phyloP scores from a whole-genome alignment of 176 grass and related monocot genomes.

The Eleusine coracana region DNA sequence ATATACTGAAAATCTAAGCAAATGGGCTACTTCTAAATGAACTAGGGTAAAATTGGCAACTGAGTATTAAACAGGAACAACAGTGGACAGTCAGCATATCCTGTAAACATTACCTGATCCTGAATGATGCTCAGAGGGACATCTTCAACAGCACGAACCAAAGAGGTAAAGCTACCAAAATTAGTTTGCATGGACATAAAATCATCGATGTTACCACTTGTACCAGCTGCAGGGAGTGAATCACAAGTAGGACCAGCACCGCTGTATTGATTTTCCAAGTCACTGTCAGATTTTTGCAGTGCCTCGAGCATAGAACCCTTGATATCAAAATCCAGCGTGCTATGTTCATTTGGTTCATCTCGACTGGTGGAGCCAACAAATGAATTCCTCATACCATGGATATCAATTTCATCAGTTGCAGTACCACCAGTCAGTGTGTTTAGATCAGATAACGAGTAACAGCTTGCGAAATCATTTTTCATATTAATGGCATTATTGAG shows the following conservation, averaged over 20 bases:
- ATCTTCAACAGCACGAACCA: conserved; percentile 80
- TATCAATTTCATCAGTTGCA: conserved; percentile 58
- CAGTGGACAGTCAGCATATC: conserved; percentile 12
- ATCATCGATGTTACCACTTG: conserved; percentile 62
- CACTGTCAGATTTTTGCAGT: conserved; percentile 64
- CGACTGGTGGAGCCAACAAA: conserved; percentile 63
- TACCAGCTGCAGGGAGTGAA: conserved; percentile 48
- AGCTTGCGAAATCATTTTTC: conserved; percentile 64
- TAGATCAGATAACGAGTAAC: conserved; percentile 56
- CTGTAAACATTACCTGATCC: conserved; percentile 68
- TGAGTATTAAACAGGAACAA: conserved; percentile 16
- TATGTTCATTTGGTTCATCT: conserved; percentile 51
- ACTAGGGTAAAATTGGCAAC: conserved; percentile 2
- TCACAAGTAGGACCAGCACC: conserved; percentile 50
- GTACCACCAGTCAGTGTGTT: conserved; percentile 57
- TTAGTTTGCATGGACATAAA: conserved; percentile 79
- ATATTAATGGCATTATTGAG: conserved; percentile 60
- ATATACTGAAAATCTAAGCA: conserved; percentile 12
- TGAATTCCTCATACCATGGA: conserved; percentile 44
- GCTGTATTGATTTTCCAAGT: conserved; percentile 73
- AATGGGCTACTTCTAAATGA: conserved; percentile 18
- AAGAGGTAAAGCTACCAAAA: conserved; percentile 67
- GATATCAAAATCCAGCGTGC: conserved; percentile 77
- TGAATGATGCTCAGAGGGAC: conserved; percentile 76
- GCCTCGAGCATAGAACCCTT: conserved; percentile 79